Percentiles rank a stretch among this genome's conserved stretches.
Evolutionary conservation across 495 filamentous ascomycete species (phyloP).

Genomic region (Neurospora africana): DNA sequence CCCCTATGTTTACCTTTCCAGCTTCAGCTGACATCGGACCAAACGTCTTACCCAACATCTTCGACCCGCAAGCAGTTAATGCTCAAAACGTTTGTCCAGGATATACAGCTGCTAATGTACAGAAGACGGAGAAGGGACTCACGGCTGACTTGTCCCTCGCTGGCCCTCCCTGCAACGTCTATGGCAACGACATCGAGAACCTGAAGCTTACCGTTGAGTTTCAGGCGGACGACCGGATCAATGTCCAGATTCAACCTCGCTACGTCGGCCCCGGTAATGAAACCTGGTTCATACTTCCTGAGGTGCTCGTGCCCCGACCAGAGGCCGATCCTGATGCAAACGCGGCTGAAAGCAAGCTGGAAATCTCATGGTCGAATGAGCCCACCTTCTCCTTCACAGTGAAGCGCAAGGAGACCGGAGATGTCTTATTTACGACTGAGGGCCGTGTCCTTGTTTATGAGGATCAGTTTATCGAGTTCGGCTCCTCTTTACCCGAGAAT

Average conservation of each 20-base stretch:
- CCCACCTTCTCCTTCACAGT: constrained; percentile 70
- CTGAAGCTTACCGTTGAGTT: constrained; percentile 62
- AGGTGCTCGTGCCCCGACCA: constrained; percentile 51
- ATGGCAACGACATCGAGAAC: constrained; percentile 57
- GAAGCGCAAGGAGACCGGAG: constrained; percentile 46
- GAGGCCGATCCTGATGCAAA: constrained; percentile 28
- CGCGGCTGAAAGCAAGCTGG: constrained; percentile 34
- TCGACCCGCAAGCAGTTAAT: constrained; percentile 60
- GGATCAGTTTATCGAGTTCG: constrained; percentile 69
- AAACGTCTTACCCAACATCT: constrained; percentile 56
- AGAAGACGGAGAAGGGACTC: constrained; percentile 34
- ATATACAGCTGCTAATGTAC: constrained; percentile 57
- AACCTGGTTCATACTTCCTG: constrained; percentile 58
- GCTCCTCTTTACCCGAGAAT: constrained; percentile 56
- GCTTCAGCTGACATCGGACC: constrained; percentile 45
- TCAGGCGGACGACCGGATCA: constrained; percentile 58
- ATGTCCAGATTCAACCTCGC: constrained; percentile 67
- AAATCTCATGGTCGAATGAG: constrained; percentile 50
- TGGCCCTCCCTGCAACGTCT: constrained; percentile 58
- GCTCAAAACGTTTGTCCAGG: constrained; percentile 67
- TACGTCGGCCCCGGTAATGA: constrained; percentile 52
- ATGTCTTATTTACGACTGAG: constrained; percentile 68
- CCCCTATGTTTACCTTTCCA: constrained; percentile 35
- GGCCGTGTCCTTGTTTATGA: constrained; percentile 62
- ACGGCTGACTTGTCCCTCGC: constrained; percentile 57